Base-by-base conservation (phyloP, 2,329 filamentous ascomycete species). In the Cladosporium sp. region DNA sequence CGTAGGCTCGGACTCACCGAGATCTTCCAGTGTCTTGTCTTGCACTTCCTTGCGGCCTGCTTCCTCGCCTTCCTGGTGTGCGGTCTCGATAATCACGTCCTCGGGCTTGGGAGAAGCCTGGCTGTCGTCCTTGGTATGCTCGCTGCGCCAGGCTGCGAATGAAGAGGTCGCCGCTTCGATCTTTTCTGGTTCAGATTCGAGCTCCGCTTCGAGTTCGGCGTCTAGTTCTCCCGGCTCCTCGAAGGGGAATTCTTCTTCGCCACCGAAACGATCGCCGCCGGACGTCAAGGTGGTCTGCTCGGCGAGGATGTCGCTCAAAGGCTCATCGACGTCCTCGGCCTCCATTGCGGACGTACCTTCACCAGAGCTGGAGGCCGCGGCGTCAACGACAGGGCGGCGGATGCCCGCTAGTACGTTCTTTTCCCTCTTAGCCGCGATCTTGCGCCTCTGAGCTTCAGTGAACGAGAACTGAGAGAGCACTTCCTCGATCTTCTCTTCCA, bases 401-500 rank as follows among this genome's bases (percentile, higher is more conserved):
- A 74, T 31, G 6, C 65, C 67, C 29, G 66, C 53, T 33, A 72
- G 40, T 26, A 76, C 40, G 35, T 70, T 23, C 67, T 72, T 72
- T 66, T 76, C 73, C 37, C 75, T 66, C 60, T 67, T 64, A 6
- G 61, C 69, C 4, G 70, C 74, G 21, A 74, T 65, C 67, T 73
- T 72, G 46, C 72, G 65, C 31, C 73, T 68, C 57, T 70, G 59
- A 6, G 60, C 64, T 53, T 74, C 72, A 0, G 72, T 75, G 69
- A 78, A 80, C 0, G 82, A 86, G 69, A 92, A 84, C 31, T 85
- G 81, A 33, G 81, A 81, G 21, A 92, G 80, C 16, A 85, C 85
- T 10, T 83, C 78, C 69, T 90, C 85, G 73, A 98, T 93, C 75
- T 86, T 88, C 61, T 87, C 83, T 79, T 97, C 93, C 1, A 93